phyloP scores from a whole-genome alignment of 352 stramenopile species.

The Phytophthora nicotianae region DNA sequence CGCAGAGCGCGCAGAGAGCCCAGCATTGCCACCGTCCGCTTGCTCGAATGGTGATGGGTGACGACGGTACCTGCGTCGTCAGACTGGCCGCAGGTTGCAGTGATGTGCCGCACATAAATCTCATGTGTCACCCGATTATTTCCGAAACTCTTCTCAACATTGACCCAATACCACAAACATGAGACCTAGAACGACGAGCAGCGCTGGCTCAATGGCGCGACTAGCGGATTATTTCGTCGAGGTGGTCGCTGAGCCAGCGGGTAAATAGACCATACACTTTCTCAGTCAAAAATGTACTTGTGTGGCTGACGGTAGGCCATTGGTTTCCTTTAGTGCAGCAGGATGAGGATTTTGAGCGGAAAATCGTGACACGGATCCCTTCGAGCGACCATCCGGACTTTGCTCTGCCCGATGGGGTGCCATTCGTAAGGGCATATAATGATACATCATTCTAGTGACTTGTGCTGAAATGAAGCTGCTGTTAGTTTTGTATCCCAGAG shows the following conservation, averaged over 20 bases:
- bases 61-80: background rate
- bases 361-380: conserved; percentile 52
- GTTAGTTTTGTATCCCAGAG: conserved; percentile 78
- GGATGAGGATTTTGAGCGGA: conserved; percentile 48
- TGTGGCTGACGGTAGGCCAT: background rate
- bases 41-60: conserved; percentile 20
- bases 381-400: conserved; percentile 61
- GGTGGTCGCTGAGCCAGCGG: conserved; percentile 51
- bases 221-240: conserved; percentile 84
- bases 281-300: background rate
- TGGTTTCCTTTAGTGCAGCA: conserved; percentile 18
- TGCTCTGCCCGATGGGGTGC: conserved; percentile 65
- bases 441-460: background rate
- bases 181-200: background rate
- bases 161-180: background rate
- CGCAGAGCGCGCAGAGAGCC: conserved; percentile 28
- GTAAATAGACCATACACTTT: conserved; percentile 1
- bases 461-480: background rate
- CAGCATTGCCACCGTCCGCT: conserved; percentile 24
- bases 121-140: background rate
- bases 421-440: conserved; percentile 46
- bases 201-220: conserved; percentile 22
- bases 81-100: conserved; percentile 3
- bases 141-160: background rate
- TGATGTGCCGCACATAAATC: conserved; percentile 10